Conservation (phyloP, 2,329 filamentous ascomycete species). For the Alternaria atra region DNA sequence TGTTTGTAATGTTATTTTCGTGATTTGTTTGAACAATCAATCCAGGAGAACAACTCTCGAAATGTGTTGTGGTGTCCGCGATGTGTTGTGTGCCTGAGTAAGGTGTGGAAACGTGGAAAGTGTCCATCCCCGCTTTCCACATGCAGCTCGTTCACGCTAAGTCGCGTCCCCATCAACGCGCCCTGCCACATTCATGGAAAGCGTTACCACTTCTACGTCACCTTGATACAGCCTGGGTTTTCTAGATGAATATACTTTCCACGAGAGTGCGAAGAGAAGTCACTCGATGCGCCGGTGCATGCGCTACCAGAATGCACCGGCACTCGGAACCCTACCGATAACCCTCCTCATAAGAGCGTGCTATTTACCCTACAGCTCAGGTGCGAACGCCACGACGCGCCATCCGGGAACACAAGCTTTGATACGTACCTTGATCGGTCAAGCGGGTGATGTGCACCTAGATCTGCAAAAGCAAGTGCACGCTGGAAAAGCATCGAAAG, state of each 20-base stretch:
- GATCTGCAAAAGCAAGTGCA: conserved; percentile 1
- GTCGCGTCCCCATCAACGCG: neutral
- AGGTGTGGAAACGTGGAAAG: neutral
- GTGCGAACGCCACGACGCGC: neutral
- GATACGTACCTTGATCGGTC: neutral
- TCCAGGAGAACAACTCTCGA: neutral
- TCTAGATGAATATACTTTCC: neutral
- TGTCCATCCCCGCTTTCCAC: neutral
- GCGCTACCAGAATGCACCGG: neutral
- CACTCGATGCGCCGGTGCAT: neutral
- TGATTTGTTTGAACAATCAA: neutral
- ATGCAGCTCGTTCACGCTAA: neutral
- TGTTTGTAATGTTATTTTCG: neutral
- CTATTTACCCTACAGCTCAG: neutral
- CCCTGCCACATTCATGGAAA: neutral
- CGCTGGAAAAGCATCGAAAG: neutral
- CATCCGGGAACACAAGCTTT: neutral
- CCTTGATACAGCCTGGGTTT: neutral
- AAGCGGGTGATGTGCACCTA: neutral
- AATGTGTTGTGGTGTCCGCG: neutral
- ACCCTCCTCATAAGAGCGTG: neutral
- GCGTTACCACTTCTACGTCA: neutral
- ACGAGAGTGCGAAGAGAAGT: neutral
- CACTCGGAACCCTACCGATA: neutral
- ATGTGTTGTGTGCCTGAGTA: neutral